Percentiles rank a stretch among this genome's conserved stretches.
These are phyloP conservation scores for Sechiopsis laciniata DNA, from an alignment of 306 rosid species.

Conservation along the genomic window DNA sequence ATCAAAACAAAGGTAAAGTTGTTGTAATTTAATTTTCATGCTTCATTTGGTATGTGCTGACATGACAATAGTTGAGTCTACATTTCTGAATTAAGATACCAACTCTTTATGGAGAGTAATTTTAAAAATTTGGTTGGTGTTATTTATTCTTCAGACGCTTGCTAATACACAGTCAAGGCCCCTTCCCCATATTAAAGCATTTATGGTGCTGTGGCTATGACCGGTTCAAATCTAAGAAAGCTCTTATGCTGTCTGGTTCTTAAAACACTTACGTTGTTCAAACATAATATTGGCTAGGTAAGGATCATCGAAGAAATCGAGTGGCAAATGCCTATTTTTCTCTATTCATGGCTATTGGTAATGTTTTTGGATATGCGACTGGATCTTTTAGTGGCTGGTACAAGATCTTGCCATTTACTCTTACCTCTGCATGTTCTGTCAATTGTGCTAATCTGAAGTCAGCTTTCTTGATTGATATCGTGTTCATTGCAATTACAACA, in stretches of 20 bases:
- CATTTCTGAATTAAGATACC: background rate
- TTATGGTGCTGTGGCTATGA: too few species aligned
- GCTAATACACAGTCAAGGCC: background rate
- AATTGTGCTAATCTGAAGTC: slow-evolving; percentile 95
- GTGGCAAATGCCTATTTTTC: slow-evolving; percentile 88
- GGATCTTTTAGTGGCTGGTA: slow-evolving; percentile 85
- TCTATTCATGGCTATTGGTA: slow-evolving; percentile 89
- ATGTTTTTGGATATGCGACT: slow-evolving; percentile 80
- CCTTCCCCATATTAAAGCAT: background rate
- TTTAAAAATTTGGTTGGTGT: background rate
- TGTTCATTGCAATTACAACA: too few species aligned
- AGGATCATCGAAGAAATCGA: too few species aligned
- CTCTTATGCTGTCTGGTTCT: slow-evolving; percentile 62
- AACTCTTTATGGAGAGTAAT: background rate
- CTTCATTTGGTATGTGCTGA: slow-evolving; percentile 1
- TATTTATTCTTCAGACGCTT: background rate
- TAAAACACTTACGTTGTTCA: slow-evolving; percentile 26
- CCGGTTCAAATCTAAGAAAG: slow-evolving; percentile 12
- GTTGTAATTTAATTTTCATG: background rate
- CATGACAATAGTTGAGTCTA: background rate
- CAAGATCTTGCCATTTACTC: slow-evolving; percentile 44
- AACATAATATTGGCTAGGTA: slow-evolving; percentile 11
- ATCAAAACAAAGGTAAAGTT: background rate
- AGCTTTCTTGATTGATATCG: slow-evolving; percentile 38
- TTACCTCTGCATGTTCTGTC: background rate